phyloP scores from a whole-genome alignment of 768 basidiomycete species.

The Suillus americanus region DNA sequence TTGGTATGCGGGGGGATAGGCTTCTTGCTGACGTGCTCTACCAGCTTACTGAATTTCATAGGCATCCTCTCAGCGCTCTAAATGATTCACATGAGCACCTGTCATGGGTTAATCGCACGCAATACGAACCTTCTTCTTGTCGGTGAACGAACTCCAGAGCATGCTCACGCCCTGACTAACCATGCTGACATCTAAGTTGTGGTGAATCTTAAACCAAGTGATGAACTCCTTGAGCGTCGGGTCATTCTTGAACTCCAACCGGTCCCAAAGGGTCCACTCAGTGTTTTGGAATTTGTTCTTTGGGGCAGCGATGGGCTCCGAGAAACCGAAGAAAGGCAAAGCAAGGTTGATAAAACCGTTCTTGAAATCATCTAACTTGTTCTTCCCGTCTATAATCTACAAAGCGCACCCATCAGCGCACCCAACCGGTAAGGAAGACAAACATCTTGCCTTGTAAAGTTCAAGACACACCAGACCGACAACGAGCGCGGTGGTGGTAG shows the following conservation, averaged over 20 bases:
- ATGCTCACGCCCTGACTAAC: slow-evolving; percentile 97
- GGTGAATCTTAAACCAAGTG: slow-evolving; percentile 77
- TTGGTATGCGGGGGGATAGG: slow-evolving; percentile 80
- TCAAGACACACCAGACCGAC: slow-evolving; percentile 96
- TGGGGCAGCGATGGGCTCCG: slow-evolving; percentile 88
- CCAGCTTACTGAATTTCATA: slow-evolving; percentile 89
- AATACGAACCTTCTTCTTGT: slow-evolving; percentile 79
- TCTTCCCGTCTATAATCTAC: slow-evolving; percentile 94
- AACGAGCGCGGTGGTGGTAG: slow-evolving; percentile 95
- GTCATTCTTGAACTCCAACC: slow-evolving; percentile 89
- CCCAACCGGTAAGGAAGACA: background rate
- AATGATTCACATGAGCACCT: slow-evolving; percentile 7
- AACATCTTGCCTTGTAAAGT: slow-evolving; percentile 78
- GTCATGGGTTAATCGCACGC: background rate
- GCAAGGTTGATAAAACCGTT: slow-evolving; percentile 99
- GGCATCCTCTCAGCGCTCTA: slow-evolving; percentile 85
- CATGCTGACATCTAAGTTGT: slow-evolving; percentile 90
- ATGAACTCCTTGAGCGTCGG: slow-evolving; percentile 86
- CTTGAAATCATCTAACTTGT: slow-evolving; percentile 91
- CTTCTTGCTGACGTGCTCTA: slow-evolving; percentile 94
- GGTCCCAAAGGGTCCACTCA: slow-evolving; percentile 99
- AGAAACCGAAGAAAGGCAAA: slow-evolving; percentile 98
- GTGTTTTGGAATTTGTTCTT: slow-evolving; percentile 86
- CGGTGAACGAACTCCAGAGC: slow-evolving; percentile 94
- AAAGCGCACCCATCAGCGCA: background rate